Conservation (phyloP, 139 green algal genomes). For the Eudorina sp. region DNA sequence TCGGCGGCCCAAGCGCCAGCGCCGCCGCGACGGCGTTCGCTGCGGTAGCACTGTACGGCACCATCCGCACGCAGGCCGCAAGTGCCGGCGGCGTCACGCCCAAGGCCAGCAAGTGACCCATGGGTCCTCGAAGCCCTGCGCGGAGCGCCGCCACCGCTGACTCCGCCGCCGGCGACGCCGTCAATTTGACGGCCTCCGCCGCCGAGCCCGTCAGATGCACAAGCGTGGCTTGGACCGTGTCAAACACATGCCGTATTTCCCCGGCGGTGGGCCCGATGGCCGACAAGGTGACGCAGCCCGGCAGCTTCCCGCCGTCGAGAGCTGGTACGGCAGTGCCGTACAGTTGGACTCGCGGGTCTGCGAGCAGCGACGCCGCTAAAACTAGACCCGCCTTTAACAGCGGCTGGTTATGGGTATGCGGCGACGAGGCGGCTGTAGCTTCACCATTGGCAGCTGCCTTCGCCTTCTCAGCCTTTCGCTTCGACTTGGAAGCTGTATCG, state of each 20-base stretch:
- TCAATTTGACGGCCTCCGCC: too few species aligned
- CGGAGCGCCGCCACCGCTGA: slow-evolving; percentile 7
- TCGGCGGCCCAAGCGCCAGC: background rate
- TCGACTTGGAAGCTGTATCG: background rate
- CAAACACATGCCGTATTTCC: too few species aligned
- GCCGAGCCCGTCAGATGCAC: too few species aligned
- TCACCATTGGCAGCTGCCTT: background rate
- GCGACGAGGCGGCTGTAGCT: too few species aligned
- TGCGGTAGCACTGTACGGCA: background rate
- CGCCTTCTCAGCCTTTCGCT: background rate
- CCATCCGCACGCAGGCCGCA: background rate
- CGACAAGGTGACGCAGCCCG: too few species aligned
- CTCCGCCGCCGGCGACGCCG: background rate
- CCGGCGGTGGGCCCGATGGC: too few species aligned
- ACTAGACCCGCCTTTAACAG: background rate
- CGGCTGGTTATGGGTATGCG: background rate
- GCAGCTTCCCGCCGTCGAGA: too few species aligned
- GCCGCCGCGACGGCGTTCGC: background rate
- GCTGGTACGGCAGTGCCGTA: too few species aligned
- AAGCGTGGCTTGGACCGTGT: too few species aligned
- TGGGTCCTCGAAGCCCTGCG: background rate
- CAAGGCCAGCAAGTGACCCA: background rate
- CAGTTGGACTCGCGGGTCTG: background rate
- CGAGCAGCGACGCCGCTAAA: slow-evolving; percentile 17
- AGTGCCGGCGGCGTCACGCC: background rate